phyloP scores from a whole-genome alignment of 2,329 filamentous ascomycete genomes.

The Verticillium dahliae region DNA sequence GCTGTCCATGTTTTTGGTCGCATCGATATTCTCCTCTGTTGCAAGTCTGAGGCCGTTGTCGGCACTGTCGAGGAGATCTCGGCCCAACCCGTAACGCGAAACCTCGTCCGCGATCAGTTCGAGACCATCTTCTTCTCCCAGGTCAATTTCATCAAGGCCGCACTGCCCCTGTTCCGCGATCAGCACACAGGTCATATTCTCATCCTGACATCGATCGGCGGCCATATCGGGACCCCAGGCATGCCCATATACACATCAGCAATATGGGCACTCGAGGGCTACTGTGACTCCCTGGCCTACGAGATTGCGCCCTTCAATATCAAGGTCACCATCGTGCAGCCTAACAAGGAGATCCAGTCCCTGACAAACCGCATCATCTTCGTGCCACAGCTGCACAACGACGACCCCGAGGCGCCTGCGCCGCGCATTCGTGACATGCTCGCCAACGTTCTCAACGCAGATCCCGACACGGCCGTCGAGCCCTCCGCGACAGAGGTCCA shows the following conservation, averaged over 20 bases:
- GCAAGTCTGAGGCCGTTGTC: constrained; percentile 81
- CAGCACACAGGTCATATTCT: constrained; percentile 87
- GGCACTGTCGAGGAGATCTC: constrained; percentile 88
- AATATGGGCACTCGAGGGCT: constrained; percentile 92
- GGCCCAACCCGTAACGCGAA: constrained; percentile 64
- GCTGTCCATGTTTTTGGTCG: constrained; percentile 77
- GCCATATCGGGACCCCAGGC: constrained; percentile 87
- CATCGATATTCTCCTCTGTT: constrained; percentile 86
- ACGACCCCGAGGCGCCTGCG: constrained; percentile 39
- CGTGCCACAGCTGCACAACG: constrained; percentile 61
- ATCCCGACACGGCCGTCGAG: constrained; percentile 57
- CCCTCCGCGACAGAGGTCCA: constrained; percentile 32
- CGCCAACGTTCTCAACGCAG: constrained; percentile 67
- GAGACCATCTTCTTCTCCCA: constrained; percentile 93
- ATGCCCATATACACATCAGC: constrained; percentile 87
- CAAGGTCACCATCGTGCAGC: constrained; percentile 92
- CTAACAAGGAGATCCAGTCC: constrained; percentile 84
- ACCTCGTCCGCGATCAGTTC: constrained; percentile 83
- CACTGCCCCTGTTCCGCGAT: constrained; percentile 70
- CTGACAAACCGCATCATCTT: constrained; percentile 83
- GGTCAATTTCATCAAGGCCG: constrained; percentile 90
- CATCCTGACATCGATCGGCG: constrained; percentile 81
- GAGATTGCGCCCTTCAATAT: constrained; percentile 96
- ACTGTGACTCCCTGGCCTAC: constrained; percentile 91
- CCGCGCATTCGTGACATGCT: constrained; percentile 81